Percentiles rank a stretch among this genome's conserved stretches.
Evolutionary conservation across 106 monocot species (phyloP).

Genomic region (Allium cepa): DNA sequence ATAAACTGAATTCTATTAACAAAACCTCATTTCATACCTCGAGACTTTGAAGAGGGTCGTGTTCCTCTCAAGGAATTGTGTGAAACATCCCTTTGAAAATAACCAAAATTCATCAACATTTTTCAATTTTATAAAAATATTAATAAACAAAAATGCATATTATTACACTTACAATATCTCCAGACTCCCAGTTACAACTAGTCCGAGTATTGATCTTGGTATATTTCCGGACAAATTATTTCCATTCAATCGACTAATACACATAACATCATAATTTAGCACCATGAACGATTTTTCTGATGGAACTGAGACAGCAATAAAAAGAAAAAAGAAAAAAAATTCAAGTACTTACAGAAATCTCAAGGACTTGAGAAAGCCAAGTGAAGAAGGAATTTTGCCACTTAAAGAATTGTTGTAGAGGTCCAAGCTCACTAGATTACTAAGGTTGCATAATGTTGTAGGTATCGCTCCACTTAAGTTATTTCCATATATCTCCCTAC

Average conservation of each 20-base stretch:
- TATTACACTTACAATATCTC: constrained; percentile 14
- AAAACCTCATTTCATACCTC: neutral
- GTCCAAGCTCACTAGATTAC: constrained; percentile 32
- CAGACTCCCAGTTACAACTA: constrained; percentile 18
- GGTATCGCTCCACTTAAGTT: constrained; percentile 29
- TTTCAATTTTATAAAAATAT: neutral
- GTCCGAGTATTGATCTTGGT: constrained; percentile 16
- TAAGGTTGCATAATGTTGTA: constrained; percentile 16
- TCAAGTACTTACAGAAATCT: constrained; percentile 20
- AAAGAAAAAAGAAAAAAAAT: neutral
- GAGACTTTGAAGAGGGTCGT: neutral
- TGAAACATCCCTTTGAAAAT: constrained; percentile 5
- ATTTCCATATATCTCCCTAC: constrained; percentile 26
- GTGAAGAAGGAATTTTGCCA: constrained; percentile 24
- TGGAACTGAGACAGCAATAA: neutral
- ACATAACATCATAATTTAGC: neutral
- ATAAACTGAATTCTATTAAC: neutral
- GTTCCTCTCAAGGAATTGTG: neutral
- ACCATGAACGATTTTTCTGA: neutral
- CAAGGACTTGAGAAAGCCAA: constrained; percentile 23
- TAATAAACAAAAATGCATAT: neutral
- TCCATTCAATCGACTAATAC: constrained; percentile 16
- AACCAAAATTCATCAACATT: neutral
- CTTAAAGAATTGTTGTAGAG: constrained; percentile 21
- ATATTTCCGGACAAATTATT: constrained; percentile 16